These are phyloP conservation scores for Claviceps sp. DNA, from an alignment of 2,329 filamentous ascomycete species.

Conservation along the genomic window DNA sequence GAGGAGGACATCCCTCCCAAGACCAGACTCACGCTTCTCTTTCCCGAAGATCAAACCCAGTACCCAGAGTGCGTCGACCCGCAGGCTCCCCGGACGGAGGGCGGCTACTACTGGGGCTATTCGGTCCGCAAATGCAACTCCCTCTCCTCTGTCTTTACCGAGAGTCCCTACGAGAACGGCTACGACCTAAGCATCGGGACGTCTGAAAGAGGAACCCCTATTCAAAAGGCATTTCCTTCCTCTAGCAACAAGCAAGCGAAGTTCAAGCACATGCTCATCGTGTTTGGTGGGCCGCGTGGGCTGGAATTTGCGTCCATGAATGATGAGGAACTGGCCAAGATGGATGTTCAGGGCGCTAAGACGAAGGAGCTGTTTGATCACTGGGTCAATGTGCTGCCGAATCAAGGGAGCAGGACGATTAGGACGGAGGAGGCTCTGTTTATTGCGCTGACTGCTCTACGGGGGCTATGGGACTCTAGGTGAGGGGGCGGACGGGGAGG, in stretches of 20 bases:
- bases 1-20: constrained; percentile 49
- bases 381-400: constrained; percentile 70
- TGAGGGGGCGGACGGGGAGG: not conserved
- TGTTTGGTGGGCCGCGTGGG: constrained; percentile 70
- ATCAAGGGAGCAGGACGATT: constrained; percentile 71
- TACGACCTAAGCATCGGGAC: constrained; percentile 78
- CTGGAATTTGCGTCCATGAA: constrained; percentile 62
- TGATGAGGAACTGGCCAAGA: constrained; percentile 38
- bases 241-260: constrained; percentile 20
- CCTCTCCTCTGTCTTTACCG: constrained; percentile 64
- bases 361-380: constrained; percentile 65
- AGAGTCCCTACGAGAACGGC: constrained; percentile 58
- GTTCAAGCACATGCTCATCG: constrained; percentile 62
- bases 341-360: constrained; percentile 49
- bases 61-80: constrained; percentile 51
- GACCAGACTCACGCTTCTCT: constrained; percentile 61
- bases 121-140: constrained; percentile 50
- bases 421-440: constrained; percentile 74
- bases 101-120: constrained; percentile 82
- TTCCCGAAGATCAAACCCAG: constrained; percentile 29
- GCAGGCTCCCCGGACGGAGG: constrained; percentile 54
- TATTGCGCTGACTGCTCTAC: constrained; percentile 58
- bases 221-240: constrained; percentile 31
- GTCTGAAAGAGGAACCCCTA: constrained; percentile 56
- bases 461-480: constrained; percentile 36